Base-by-base conservation (phyloP, 129 eudicot genomes). In the Flaveria trinervia region DNA sequence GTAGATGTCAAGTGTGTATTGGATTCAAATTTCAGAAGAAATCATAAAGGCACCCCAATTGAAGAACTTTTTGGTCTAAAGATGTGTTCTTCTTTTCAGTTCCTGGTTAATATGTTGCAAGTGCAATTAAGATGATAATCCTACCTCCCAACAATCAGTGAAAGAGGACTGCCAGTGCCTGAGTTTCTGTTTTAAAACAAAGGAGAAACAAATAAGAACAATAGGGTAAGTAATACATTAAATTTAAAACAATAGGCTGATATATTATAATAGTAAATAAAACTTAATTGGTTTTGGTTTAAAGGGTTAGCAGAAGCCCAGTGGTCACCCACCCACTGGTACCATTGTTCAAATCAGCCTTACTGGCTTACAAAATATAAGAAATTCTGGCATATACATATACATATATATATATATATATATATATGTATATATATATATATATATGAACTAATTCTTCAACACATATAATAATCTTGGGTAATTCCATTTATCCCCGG, bases 81-180 rank as follows among this genome's bases (percentile, higher is more conserved):
- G 36, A 49, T 23, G 61, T 18, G 1, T 44, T 43, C 22, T 55
- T 41, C 4, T 11, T 6, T 3, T 44, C 48, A 17, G 7, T 55
- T 43, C 1, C 71, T 9, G 13, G 61, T 56, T 25, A 25, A 23
- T 14, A 76, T 30, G 65, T 65, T 65, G 14, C 3, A 18, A 76
- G 7, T 17, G 50, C 14, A 54, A 17, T 39, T 39, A 25, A 71
- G 17, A 65, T 65, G 70, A 65, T 52, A 65, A 52, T 69, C 65
- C 39, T 79, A 94, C 97, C 93, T 94, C 59, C 99, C 99, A 81
- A 94, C 89, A 74, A 94, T 86, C 30, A 91, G 88, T 59, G 97
- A 91, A 73, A 94, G 90, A 17, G 99, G 99, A 73, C 93, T 86
- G 23, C 85, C 88, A 49, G 86, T 83, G 66, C 84, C 91, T 64